Evolutionary conservation across 257 asterid species (phyloP), one percentile per base, ranked within the genome.

Genomic region (Solanum tarijense): DNA sequence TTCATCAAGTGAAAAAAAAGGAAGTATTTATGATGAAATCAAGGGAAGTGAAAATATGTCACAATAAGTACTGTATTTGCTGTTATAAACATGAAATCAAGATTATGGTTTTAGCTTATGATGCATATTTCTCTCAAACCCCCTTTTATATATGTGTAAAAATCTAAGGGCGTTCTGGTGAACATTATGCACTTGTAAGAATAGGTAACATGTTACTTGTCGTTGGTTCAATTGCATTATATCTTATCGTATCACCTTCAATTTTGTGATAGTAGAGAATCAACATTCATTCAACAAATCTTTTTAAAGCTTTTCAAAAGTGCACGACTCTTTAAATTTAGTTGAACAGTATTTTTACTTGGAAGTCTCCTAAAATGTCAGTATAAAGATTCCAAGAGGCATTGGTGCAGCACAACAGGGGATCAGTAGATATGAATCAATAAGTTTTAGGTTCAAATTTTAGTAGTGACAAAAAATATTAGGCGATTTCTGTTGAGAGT

Each of bases 1-100:
- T 86, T 93, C 72, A 58, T 94, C 88, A 93, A 93, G 75, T 94
- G 62, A 92, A 88, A 14, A 34, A 72, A n/a, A n/a, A n/a, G n/a
- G n/a, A n/a, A n/a, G n/a, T n/a, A n/a, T n/a, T n/a, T n/a, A n/a
- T n/a, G n/a, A n/a, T n/a, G n/a, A n/a, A 36, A 25, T 78, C 16
- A 8, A 81, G 18, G n/a, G n/a, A 81, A 81, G 9, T 46, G 39
- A 81, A 62, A 9, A 14, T 81, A 81, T 81, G 20, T 14, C 39
- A 43, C 36, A 78, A 78, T 79, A 43, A 43, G 39, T 79, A 41
- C n/a, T 79, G 16, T n/a, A 0, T 79, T 14, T 43, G 84, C 14
- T 25, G 6, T 39, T 18, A 73, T 34, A 18, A 34, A 20, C 6
- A 74, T 74, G 83, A 35, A 75, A 75, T 23, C 11, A 76, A 12